Evolutionary conservation across 306 rosid species (phyloP).

Genomic region (Acacia acuminata): DNA sequence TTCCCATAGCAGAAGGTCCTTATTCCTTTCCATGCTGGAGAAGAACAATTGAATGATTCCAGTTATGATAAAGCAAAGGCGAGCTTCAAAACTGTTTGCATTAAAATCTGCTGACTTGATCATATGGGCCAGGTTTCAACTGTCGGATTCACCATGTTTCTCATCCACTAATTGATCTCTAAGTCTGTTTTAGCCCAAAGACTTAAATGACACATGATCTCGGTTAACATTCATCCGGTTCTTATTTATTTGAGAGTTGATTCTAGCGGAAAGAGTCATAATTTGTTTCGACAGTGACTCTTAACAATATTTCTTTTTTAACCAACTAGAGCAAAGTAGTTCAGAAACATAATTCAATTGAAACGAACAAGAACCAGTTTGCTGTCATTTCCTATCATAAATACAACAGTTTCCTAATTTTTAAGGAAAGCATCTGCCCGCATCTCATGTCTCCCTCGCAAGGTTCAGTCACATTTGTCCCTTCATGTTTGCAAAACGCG

Average conservation of each 20-base stretch:
- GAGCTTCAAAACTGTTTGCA: neutral
- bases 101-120: neutral
- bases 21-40: neutral
- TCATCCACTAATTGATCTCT: neutral
- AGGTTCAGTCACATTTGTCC: neutral
- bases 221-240: no score
- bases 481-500: neutral
- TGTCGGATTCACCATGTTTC: neutral
- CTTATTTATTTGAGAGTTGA: no score
- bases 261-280: no score
- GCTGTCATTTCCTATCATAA: conserved; percentile 6
- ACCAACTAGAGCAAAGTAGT: neutral
- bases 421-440: neutral
- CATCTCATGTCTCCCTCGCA: conserved; percentile 22
- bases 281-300: no score
- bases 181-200: neutral
- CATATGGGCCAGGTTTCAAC: neutral
- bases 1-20: neutral
- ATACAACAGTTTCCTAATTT: neutral
- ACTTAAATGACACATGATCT: no score
- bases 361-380: neutral
- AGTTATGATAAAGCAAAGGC: neutral
- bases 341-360: neutral
- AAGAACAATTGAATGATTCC: neutral
- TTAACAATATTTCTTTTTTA: no score